A percentile compares a stretch with the other conserved stretches of the same genome.
Conservation (phyloP, 805 yeast genomes). For the Komagataella kurtzmanii region DNA sequence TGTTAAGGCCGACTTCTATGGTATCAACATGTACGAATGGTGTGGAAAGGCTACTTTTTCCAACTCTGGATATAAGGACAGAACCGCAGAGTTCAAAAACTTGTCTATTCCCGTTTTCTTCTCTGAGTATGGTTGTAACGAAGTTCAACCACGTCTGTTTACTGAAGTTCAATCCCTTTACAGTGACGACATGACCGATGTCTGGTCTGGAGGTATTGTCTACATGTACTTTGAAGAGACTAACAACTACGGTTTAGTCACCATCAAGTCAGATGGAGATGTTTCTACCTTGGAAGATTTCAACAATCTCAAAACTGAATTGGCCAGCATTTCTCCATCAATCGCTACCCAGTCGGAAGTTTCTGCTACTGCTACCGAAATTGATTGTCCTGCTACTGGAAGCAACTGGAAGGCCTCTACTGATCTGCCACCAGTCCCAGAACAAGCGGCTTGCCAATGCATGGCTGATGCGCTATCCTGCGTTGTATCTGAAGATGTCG, state of each 20-base stretch:
- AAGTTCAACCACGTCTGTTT: constrained; percentile 56
- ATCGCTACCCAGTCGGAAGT: constrained; percentile 25
- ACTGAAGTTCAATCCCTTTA: constrained; percentile 57
- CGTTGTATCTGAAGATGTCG: constrained; percentile 44
- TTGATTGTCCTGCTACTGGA: constrained; percentile 48
- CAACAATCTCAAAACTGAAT: constrained; percentile 46
- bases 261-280: constrained; percentile 27
- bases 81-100: constrained; percentile 52
- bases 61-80: constrained; percentile 49
- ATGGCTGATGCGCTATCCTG: constrained; percentile 40
- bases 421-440: constrained; percentile 72
- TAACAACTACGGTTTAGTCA: constrained; percentile 64
- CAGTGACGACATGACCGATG: constrained; percentile 59
- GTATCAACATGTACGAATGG: constrained; percentile 87
- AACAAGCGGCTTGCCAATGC: constrained; percentile 51
- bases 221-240: constrained; percentile 74
- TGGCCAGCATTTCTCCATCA: constrained; percentile 40
- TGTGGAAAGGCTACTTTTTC: constrained; percentile 53
- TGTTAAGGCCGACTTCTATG: constrained; percentile 66
- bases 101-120: constrained; percentile 64
- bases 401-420: constrained; percentile 53
- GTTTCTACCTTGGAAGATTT: constrained; percentile 54
- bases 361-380: constrained; percentile 25
- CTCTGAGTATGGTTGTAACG: constrained; percentile 77
- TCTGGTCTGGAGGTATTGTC: constrained; percentile 87